Conservation (phyloP, 768 basidiomycete genomes). For the Cystofilobasidium macerans region DNA sequence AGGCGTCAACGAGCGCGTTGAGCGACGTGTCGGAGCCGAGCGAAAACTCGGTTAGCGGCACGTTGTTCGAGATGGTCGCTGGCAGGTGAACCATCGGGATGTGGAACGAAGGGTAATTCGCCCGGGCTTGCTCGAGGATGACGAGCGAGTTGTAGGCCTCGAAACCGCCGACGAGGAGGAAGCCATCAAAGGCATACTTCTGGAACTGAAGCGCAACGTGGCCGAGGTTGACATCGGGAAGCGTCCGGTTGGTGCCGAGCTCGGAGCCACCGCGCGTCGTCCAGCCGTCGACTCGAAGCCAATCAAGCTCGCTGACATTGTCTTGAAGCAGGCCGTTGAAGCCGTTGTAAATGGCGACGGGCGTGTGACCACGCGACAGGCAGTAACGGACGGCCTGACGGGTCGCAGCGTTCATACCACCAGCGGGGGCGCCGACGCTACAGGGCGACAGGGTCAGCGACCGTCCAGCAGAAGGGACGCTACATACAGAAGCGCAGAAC, state of each 20-base stretch:
- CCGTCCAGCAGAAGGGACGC: neutral
- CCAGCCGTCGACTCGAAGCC: conserved; percentile 97
- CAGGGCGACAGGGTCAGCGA: neutral
- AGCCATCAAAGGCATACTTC: conserved; percentile 59
- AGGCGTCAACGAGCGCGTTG: conserved; percentile 93
- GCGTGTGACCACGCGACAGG: conserved; percentile 76
- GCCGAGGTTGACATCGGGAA: conserved; percentile 78
- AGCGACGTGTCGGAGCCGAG: conserved; percentile 93
- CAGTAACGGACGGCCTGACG: conserved; percentile 90
- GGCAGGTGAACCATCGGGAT: conserved; percentile 94
- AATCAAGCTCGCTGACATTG: conserved; percentile 70
- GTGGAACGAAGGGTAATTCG: conserved; percentile 78
- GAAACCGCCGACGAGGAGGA: conserved; percentile 90
- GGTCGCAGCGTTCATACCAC: conserved; percentile 97
- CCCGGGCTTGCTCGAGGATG: conserved; percentile 66
- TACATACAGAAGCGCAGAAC: conserved; percentile 31
- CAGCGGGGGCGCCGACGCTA: conserved; percentile 92
- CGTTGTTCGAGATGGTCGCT: conserved; percentile 95
- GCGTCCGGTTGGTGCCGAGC: conserved; percentile 84
- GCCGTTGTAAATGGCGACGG: conserved; percentile 89
- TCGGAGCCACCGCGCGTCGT: conserved; percentile 92
- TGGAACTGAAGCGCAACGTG: conserved; percentile 85
- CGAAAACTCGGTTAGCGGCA: conserved; percentile 91
- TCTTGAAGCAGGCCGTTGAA: conserved; percentile 91
- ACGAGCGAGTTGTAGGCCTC: conserved; percentile 77